A percentile compares a stretch with the other conserved stretches of the same genome.
phyloP scores from a whole-genome alignment of 2,329 filamentous ascomycete species.

The Akanthomyces dipterigenus region DNA sequence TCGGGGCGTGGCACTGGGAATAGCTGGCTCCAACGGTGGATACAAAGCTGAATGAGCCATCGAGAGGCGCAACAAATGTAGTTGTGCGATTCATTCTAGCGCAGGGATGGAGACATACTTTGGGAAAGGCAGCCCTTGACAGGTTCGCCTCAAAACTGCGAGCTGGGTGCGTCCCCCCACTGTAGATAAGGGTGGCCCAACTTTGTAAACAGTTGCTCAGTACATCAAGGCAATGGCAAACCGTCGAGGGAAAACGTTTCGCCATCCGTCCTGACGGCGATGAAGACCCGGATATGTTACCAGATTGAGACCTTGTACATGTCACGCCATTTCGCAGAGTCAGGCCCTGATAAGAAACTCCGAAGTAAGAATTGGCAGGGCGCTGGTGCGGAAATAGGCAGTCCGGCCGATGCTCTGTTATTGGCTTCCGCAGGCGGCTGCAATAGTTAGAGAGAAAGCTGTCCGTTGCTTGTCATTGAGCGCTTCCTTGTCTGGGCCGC shows the following conservation, averaged over 20 bases:
- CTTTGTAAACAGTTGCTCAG: background rate
- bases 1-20: background rate
- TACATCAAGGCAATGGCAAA: background rate
- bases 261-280: background rate
- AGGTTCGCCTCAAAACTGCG: slow-evolving; percentile 5
- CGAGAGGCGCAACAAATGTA: background rate
- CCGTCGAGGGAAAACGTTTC: background rate
- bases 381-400: too few relatives aligned
- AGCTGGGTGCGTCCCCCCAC: slow-evolving; percentile 7
- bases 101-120: background rate
- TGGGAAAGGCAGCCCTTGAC: background rate
- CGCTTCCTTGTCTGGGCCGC: background rate
- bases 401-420: background rate
- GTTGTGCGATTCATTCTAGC: slow-evolving; percentile 1
- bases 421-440: background rate
- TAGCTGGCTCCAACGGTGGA: background rate
- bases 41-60: background rate
- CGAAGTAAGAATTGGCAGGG: too few relatives aligned
- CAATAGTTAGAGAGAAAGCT: background rate
- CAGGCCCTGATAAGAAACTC: background rate
- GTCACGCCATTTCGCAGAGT: background rate
- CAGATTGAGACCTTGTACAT: background rate
- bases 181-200: background rate
- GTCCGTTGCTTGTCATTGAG: background rate
- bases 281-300: background rate